phyloP scores from a whole-genome alignment of 805 yeast genomes.

The Wickerhamiella siamensis region DNA sequence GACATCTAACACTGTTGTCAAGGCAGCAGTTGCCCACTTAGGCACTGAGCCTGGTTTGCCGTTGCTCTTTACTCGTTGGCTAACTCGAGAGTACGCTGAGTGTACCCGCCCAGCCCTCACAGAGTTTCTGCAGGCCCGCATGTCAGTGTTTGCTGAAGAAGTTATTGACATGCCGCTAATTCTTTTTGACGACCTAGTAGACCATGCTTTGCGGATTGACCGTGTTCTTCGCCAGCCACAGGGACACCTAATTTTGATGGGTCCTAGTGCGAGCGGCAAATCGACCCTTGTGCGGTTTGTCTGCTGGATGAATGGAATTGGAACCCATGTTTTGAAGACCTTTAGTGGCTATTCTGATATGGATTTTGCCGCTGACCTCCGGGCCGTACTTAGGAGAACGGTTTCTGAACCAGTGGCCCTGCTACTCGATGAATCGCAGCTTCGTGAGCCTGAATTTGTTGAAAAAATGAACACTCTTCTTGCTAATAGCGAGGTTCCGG shows the following conservation, averaged over 20 bases:
- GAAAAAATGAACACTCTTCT: constrained; percentile 88
- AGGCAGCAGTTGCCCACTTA: constrained; percentile 4
- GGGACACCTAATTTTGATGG: constrained; percentile 79
- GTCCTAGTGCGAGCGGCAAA: constrained; percentile 72
- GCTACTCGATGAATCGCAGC: constrained; percentile 66
- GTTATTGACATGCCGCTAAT: constrained; percentile 48
- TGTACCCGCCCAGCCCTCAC: constrained; percentile 36
- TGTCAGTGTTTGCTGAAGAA: constrained; percentile 65
- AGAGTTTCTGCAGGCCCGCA: constrained; percentile 45
- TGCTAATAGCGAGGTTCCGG: constrained; percentile 88
- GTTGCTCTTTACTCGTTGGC: constrained; percentile 61
- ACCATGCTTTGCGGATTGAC: constrained; percentile 65
- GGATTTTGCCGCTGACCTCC: constrained; percentile 56
- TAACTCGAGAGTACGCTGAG: constrained; percentile 45
- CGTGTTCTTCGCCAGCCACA: constrained; percentile 72
- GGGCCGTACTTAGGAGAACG: constrained; percentile 36
- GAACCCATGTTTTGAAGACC: constrained; percentile 43
- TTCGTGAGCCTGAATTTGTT: constrained; percentile 60
- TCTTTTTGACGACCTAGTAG: constrained; percentile 54
- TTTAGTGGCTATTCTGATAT: constrained; percentile 36
- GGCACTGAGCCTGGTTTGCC: constrained; percentile 33
- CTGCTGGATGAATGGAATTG: constrained; percentile 79
- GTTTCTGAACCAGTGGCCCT: constrained; percentile 57
- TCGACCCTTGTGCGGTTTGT: constrained; percentile 65
- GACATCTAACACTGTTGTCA: constrained; percentile 30